A percentile compares a stretch with the other conserved stretches of the same genome.
Conservation (phyloP, 352 stramenopile species). For the Saprolegnia parasitica region DNA sequence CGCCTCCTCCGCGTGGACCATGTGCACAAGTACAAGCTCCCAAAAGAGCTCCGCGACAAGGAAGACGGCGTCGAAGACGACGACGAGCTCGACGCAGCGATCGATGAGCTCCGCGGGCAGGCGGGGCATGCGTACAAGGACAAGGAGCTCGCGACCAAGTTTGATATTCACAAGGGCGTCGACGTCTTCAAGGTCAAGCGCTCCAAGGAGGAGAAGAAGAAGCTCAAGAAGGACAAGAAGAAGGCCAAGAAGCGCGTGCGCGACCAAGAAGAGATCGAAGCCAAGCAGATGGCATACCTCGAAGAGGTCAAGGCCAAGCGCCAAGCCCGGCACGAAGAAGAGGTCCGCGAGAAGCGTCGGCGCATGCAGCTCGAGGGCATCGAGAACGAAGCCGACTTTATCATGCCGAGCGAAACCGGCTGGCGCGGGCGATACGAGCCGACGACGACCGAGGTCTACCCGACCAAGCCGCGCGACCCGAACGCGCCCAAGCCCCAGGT, state of each 20-base stretch:
- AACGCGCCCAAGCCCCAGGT: slow-evolving; percentile 31
- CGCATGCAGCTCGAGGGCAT: slow-evolving; percentile 27
- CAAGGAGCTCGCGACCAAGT: slow-evolving; percentile 69
- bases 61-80: slow-evolving; percentile 40
- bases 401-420: slow-evolving; percentile 47
- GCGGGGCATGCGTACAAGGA: slow-evolving; percentile 86
- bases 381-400: slow-evolving; percentile 21
- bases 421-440: slow-evolving; percentile 66
- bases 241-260: slow-evolving; percentile 42
- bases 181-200: slow-evolving; percentile 76
- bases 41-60: slow-evolving; percentile 83
- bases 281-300: slow-evolving; percentile 46
- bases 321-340: slow-evolving; percentile 31
- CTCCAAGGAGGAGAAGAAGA: slow-evolving; percentile 53
- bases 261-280: slow-evolving; percentile 17
- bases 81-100: neutral
- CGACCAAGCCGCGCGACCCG: slow-evolving; percentile 8
- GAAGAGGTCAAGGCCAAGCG: slow-evolving; percentile 46
- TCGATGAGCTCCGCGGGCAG: slow-evolving; percentile 35
- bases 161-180: slow-evolving; percentile 68
- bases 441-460: slow-evolving; percentile 24
- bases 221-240: slow-evolving; percentile 53
- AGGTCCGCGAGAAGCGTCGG: slow-evolving; percentile 29
- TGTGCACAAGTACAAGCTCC: slow-evolving; percentile 96
- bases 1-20: slow-evolving; percentile 95